A percentile compares a stretch with the other conserved stretches of the same genome.
Evolutionary conservation across 345 rosid species (phyloP).

Genomic region (Cardamine chenopodiifolia): DNA sequence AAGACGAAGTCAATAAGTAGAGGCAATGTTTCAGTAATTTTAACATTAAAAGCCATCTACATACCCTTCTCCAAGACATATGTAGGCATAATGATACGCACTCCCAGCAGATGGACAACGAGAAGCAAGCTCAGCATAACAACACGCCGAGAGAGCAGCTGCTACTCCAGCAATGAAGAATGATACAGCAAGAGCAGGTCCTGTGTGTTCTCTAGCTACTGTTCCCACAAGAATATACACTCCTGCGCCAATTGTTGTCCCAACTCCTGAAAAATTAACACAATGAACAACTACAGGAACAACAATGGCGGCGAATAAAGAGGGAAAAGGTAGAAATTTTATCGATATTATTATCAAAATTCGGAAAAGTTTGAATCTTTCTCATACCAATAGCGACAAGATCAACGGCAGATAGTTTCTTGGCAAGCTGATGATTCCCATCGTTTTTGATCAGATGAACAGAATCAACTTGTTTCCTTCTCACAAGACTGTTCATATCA

Average conservation of each 20-base stretch:
- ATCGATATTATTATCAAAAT: not conserved
- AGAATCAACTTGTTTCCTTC: constrained; percentile 86
- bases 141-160: constrained; percentile 91
- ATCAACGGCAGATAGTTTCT: constrained; percentile 63
- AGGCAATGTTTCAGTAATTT: not conserved
- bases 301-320: not conserved
- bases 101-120: constrained; percentile 99
- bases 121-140: constrained; percentile 94
- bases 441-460: constrained; percentile 40
- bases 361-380: constrained; percentile 23
- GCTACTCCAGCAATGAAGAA: constrained; percentile 94
- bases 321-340: not conserved
- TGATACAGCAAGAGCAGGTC: constrained; percentile 91
- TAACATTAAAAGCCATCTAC: not conserved
- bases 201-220: constrained; percentile 96
- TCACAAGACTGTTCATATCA: constrained; percentile 53
- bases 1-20: constrained; percentile 4
- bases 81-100: constrained; percentile 96
- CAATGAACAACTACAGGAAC: not conserved
- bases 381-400: constrained; percentile 76
- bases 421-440: constrained; percentile 55
- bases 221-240: constrained; percentile 95
- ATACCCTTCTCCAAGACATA: constrained; percentile 95
- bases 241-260: constrained; percentile 98
- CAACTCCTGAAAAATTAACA: constrained; percentile 61